A percentile compares a stretch with the other conserved stretches of the same genome.
These are phyloP conservation scores for Naganishia sp. DNA, from an alignment of 1,284 basidiomycete genomes.

Conservation along the genomic window DNA sequence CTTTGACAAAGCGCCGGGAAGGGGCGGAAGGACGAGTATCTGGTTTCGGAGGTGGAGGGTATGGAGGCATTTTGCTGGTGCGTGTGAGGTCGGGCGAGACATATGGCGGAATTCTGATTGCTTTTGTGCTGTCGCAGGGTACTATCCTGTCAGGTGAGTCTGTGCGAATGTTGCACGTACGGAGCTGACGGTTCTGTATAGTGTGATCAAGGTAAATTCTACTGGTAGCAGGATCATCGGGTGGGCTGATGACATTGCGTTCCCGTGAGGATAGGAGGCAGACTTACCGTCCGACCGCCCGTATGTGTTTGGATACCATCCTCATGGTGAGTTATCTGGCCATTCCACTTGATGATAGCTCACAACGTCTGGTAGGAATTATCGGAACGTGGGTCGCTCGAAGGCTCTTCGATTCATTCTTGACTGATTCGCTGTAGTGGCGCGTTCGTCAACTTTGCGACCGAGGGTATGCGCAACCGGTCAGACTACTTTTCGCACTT, in stretches of 20 bases:
- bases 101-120: background rate
- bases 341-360: background rate
- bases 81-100: slow-evolving; percentile 15
- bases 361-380: slow-evolving; percentile 61
- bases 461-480: slow-evolving; percentile 65
- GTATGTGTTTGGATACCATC: slow-evolving; percentile 97
- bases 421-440: slow-evolving; percentile 62
- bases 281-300: slow-evolving; percentile 86
- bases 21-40: slow-evolving; percentile 73
- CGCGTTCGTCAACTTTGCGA: slow-evolving; percentile 88
- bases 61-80: slow-evolving; percentile 64
- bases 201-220: slow-evolving; percentile 62
- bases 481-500: background rate
- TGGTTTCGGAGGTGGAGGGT: slow-evolving; percentile 72
- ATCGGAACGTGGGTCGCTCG: slow-evolving; percentile 75
- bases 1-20: slow-evolving; percentile 74
- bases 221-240: background rate
- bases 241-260: background rate
- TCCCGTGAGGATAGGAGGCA: slow-evolving; percentile 61
- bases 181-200: slow-evolving; percentile 39
- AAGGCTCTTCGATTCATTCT: background rate
- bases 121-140: slow-evolving; percentile 4
- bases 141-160: slow-evolving; percentile 43
- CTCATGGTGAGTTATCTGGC: slow-evolving; percentile 69
- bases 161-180: background rate